These are phyloP conservation scores for Pilobolus umbonatus DNA, from an alignment of 192 early-diverging fungal species.

Conservation along the genomic window DNA sequence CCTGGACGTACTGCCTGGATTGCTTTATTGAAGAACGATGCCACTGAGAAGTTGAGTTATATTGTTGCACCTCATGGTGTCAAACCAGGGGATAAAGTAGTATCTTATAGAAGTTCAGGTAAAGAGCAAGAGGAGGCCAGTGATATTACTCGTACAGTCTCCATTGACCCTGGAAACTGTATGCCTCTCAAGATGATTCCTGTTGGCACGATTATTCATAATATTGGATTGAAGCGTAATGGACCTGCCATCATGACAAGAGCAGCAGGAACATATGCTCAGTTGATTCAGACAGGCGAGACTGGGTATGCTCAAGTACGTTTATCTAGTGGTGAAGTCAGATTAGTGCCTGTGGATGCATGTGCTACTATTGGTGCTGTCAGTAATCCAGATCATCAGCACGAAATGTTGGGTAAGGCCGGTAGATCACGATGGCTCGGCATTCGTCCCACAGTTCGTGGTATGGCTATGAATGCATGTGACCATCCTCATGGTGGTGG, in stretches of 20 bases:
- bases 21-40: conserved; percentile 74
- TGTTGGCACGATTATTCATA: conserved; percentile 85
- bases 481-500: conserved; percentile 99
- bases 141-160: conserved; percentile 37
- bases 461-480: conserved; percentile 90
- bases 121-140: background rate
- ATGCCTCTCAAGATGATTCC: conserved; percentile 87
- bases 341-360: conserved; percentile 76
- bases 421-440: conserved; percentile 78
- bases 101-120: conserved; percentile 17
- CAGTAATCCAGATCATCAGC: conserved; percentile 87
- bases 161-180: conserved; percentile 83
- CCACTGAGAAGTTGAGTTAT: conserved; percentile 76
- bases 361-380: conserved; percentile 88
- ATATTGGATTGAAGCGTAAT: conserved; percentile 72
- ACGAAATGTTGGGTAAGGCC: conserved; percentile 83
- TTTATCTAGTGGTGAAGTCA: conserved; percentile 81
- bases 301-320: conserved; percentile 81
- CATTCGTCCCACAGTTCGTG: conserved; percentile 89
- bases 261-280: conserved; percentile 83
- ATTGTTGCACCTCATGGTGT: conserved; percentile 79
- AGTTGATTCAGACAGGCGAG: conserved; percentile 72
- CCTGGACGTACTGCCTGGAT: conserved; percentile 87
- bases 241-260: conserved; percentile 76
- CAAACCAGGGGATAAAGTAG: conserved; percentile 56